Conservation (phyloP, 1,139 yeast species). For the Candida glucosophila region DNA sequence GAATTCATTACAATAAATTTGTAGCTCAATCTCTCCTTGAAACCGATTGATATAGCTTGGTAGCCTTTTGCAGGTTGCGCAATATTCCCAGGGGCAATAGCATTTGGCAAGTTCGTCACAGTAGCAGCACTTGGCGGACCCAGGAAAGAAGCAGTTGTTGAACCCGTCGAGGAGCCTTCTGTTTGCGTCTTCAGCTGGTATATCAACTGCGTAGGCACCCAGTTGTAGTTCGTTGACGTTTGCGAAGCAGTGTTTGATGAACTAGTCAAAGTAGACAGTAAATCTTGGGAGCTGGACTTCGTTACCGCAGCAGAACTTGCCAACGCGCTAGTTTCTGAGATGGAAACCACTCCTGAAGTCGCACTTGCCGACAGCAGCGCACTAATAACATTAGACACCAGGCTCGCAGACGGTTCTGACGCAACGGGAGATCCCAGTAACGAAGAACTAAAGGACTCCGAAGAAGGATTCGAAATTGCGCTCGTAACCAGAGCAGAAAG, state of each 20-base stretch:
- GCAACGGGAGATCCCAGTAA: background rate
- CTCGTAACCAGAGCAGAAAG: too few species aligned
- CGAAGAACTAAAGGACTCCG: constrained; percentile 1
- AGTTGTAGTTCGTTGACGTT: too few species aligned
- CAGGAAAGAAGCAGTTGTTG: constrained; percentile 5
- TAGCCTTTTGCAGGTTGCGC: constrained; percentile 41
- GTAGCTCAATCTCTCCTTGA: constrained; percentile 58
- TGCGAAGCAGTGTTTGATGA: background rate
- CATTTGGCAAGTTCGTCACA: constrained; percentile 57
- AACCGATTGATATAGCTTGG: constrained; percentile 59
- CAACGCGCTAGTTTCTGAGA: background rate
- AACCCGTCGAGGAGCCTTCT: constrained; percentile 2
- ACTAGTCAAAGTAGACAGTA: constrained; percentile 2
- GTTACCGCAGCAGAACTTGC: background rate
- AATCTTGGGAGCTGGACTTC: background rate
- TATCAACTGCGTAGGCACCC: too few species aligned
- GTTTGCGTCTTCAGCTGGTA: too few species aligned
- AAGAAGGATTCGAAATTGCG: too few species aligned
- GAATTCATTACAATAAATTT: constrained; percentile 63
- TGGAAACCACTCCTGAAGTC: constrained; percentile 1
- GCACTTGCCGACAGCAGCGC: constrained; percentile 1
- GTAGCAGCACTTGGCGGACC: constrained; percentile 24
- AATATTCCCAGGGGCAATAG: constrained; percentile 48
- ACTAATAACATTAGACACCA: too few species aligned
- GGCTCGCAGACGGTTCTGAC: too few species aligned